Conservation (phyloP, 257 asterid species). For the Solanum tarapatanum region DNA sequence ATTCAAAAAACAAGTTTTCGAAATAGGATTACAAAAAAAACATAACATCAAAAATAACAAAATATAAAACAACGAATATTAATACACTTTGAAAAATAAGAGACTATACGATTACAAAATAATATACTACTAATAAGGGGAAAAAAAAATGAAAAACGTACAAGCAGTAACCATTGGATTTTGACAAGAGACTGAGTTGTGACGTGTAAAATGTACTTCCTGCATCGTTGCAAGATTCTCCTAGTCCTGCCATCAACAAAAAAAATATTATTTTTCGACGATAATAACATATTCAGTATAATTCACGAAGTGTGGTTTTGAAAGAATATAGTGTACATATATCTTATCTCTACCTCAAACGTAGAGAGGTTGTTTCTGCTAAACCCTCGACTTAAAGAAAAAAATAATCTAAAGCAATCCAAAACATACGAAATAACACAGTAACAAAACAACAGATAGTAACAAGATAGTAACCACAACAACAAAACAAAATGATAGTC, state of each 20-base stretch:
- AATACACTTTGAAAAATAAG: neutral
- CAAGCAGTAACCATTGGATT: conserved; percentile 11
- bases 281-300: neutral
- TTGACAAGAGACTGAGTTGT: neutral
- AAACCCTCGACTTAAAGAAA: neutral
- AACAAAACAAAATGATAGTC: neutral
- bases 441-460: neutral
- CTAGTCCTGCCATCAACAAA: conserved; percentile 2
- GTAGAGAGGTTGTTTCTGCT: accelerated
- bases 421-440: neutral
- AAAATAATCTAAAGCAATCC: neutral
- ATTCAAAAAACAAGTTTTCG: neutral
- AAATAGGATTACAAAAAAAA: too few species aligned
- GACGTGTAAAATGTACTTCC: neutral
- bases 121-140: neutral
- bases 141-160: neutral
- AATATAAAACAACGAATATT: neutral
- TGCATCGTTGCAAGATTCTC: conserved; percentile 1
- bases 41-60: too few species aligned
- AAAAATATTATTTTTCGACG: neutral
- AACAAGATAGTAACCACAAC: too few species aligned
- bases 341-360: accelerated
- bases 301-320: accelerated
- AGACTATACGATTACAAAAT: neutral
- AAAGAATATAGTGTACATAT: accelerated